Base-by-base conservation (phyloP, 345 rosid species). In the Aquilaria malaccensis region DNA sequence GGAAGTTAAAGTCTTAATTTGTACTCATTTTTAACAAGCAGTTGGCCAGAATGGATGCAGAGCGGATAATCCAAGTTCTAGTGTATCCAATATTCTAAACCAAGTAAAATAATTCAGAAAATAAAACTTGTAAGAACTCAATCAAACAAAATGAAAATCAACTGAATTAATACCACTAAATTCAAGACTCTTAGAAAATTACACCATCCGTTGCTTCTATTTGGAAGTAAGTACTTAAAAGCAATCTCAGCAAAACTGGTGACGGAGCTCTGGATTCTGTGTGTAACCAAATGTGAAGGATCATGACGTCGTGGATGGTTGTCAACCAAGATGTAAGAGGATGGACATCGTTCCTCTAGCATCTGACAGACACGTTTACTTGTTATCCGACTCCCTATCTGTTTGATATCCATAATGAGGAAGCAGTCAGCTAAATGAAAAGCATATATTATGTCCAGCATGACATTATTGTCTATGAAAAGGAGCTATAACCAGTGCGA, bases 311-410 rank as follows among this genome's bases (percentile, higher is more conserved):
- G 79, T 29, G 96, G 86, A 70, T 93, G 98, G 62, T 79, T 67
- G 52, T 87, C 96, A 52, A 93, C 88, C 81, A 93, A 66, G 69
- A 93, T 81, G 67, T 89, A 89, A 47, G 86, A 66, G 74, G 72
- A 81, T 29, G 91, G 96, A 66, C 63, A 80, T 70, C 75, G 72
- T 53, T 84, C 79, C 81, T 89, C 97, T 56, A 93, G 77, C 91
- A 89, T 77, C 76, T 82, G 89, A 76, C 84, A 70, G 62, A 85
- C 72, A 37, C 94, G 79, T 70, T 89, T 89, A 77, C 98, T 89
- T 58, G 96, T 93, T 71, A 87, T 85, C 70, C 84, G 91, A 66
- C 94, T 79, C 70, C 98, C 97, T 79, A 93, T 76, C 98, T 93
- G 84, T 67, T 72, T 49, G 78, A 45, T 56, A 55, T 70, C 72